Evolutionary conservation across 2,329 filamentous ascomycete species (phyloP).

Genomic region (Sodiomyces alkalinus): DNA sequence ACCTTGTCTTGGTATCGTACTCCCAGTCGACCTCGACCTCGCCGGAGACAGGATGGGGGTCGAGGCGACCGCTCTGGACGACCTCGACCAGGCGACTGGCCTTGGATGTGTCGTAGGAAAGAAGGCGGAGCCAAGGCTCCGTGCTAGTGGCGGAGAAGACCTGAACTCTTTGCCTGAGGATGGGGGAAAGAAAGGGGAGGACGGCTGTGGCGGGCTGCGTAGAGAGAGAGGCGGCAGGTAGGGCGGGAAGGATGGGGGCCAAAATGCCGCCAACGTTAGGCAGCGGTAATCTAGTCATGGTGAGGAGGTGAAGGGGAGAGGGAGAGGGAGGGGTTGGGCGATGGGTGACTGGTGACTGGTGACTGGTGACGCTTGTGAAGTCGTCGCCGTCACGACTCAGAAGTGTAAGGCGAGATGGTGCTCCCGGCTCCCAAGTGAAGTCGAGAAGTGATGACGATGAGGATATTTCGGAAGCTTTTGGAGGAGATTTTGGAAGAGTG

Average conservation of each 20-base stretch:
- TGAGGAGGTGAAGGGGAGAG: not conserved
- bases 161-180: constrained; percentile 49
- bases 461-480: too few relatives aligned
- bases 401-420: too few relatives aligned
- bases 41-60: constrained; percentile 69
- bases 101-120: constrained; percentile 50
- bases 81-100: constrained; percentile 43
- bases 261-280: constrained; percentile 30
- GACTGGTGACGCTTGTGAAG: too few relatives aligned
- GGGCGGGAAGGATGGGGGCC: constrained; percentile 40
- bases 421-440: too few relatives aligned
- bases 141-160: constrained; percentile 42
- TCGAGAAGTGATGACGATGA: too few relatives aligned
- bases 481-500: too few relatives aligned
- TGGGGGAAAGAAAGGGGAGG: constrained; percentile 47
- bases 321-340: not conserved
- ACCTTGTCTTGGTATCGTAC: constrained; percentile 46
- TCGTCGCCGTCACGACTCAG: constrained; percentile 1
- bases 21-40: constrained; percentile 63
- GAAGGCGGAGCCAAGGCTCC: constrained; percentile 59
- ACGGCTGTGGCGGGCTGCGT: constrained; percentile 39
- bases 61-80: constrained; percentile 46
- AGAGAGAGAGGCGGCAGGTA: constrained; percentile 43
- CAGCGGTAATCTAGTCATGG: constrained; percentile 7
- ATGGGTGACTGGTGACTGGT: constrained; percentile 13